Evolutionary conservation across 345 rosid genomes (phyloP), one percentile per base, ranked within the genome.

Genomic region (Aquilaria sinensis): DNA sequence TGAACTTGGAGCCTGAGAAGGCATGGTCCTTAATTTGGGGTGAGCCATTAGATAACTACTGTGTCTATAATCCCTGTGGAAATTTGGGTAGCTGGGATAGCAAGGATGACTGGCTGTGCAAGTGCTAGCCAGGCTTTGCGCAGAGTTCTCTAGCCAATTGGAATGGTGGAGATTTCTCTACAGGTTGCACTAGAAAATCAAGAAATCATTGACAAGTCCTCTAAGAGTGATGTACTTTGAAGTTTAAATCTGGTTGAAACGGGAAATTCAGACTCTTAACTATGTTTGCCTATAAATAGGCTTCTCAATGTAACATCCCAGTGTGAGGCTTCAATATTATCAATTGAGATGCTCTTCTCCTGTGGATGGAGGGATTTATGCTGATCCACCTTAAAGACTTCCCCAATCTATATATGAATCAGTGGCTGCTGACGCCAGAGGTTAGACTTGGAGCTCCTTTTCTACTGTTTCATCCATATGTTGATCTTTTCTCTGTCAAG

Each of bases 241-340:
- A 70, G 70, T 23, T 68, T 89, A 63, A 72, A 59, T 65, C 71
- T 69, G 69, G 75, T 84, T 79, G 81, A 77, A 75, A 81, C 78
- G 60, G 84, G 88, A 59, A 86, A 66, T 15, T 78, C 85, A 3
- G 88, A 81, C 32, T 67, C 75, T 0, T 69, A 75, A 2, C 67
- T 70, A 23, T 23, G 23, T 23, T 23, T 23, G 23, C 23, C 23
- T 23, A 23, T 23, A 23, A 23, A 23, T 23, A 23, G 23, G 23
- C 23, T 23, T 23, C 23, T 23, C 23, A 23, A 23, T 23, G 23
- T 23, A 0, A 23, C 23, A 23, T 23, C 23, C 23, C 23, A 23
- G 23, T 23, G 23, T 23, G 23, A 23, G 23, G 23, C 1, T 23
- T 23, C 23, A 23, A 23, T 23, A 23, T 23, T 23, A 23, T 23